Percentiles rank a stretch among this genome's conserved stretches.
These are phyloP conservation scores for Striga asiatica DNA, from an alignment of 257 asterid genomes.

Conservation along the genomic window DNA sequence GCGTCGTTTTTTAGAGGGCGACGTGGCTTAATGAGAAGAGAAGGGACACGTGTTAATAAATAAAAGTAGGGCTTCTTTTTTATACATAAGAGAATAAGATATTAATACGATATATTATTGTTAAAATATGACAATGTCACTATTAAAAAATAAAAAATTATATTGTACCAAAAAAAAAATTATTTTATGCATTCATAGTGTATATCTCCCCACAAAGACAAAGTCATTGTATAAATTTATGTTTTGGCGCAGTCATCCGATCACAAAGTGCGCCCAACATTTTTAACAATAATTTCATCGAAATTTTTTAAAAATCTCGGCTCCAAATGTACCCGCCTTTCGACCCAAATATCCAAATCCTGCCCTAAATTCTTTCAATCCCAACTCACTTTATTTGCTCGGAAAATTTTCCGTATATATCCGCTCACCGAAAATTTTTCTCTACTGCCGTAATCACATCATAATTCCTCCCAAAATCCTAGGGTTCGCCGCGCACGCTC, in stretches of 20 bases:
- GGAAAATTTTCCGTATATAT: background rate
- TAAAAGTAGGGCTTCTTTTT: no score
- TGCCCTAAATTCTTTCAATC: slow-evolving; percentile 26
- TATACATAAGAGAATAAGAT: no score
- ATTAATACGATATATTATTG: no score
- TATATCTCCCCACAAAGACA: no score
- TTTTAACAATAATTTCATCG: background rate
- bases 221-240: no score
- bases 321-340: slow-evolving; percentile 44
- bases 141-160: no score
- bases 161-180: background rate
- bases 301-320: slow-evolving; percentile 25
- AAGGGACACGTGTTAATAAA: no score
- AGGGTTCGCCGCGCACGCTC: background rate
- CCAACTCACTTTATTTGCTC: slow-evolving; percentile 11
- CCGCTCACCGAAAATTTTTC: background rate
- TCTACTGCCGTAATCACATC: background rate
- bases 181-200: no score
- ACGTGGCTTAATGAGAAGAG: no score
- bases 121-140: no score
- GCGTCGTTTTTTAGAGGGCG: no score
- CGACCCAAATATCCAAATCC: slow-evolving; percentile 19
- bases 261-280: slow-evolving; percentile 3
- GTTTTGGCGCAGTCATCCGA: no score
- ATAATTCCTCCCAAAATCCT: background rate